Evolutionary conservation across 352 stramenopile species (phyloP).

Genomic region (Globisporangium barbulae): DNA sequence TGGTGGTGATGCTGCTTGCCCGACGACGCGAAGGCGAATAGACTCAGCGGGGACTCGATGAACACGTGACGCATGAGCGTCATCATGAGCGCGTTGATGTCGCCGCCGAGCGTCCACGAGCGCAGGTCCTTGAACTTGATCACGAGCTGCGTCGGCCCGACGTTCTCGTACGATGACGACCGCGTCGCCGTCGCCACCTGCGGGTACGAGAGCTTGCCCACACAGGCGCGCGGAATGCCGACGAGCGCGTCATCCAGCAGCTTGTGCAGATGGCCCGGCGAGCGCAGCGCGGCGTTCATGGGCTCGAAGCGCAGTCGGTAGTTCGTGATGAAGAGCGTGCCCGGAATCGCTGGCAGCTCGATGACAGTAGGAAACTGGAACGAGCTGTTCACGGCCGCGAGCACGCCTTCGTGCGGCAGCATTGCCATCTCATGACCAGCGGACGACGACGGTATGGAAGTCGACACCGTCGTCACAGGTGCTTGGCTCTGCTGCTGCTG

Average conservation of each 20-base stretch:
- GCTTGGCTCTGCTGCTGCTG: constrained; percentile 4
- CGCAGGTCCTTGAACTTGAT: constrained; percentile 82
- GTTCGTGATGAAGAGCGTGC: constrained; percentile 59
- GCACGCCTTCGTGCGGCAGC: constrained; percentile 42
- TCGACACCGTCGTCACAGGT: background rate
- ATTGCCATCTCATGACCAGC: constrained; percentile 7
- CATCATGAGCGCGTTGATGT: constrained; percentile 59
- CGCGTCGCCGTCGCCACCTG: constrained; percentile 33
- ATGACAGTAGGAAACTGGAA: constrained; percentile 58
- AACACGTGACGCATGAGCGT: constrained; percentile 72
- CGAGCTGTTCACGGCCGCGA: constrained; percentile 36
- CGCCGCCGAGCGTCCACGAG: constrained; percentile 63
- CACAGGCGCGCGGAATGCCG: constrained; percentile 56
- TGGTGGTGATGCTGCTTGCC: constrained; percentile 19
- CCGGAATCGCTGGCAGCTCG: constrained; percentile 42
- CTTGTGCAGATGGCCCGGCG: constrained; percentile 42
- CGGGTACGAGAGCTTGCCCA: constrained; percentile 72
- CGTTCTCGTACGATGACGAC: constrained; percentile 23
- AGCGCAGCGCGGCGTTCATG: constrained; percentile 34
- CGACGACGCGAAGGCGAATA: constrained; percentile 59
- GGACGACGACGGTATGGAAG: background rate
- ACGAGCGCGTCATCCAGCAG: constrained; percentile 58
- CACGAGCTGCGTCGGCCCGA: constrained; percentile 53
- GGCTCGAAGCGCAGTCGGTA: constrained; percentile 77
- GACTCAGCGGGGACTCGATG: constrained; percentile 59